Base-by-base conservation (phyloP, 2,329 filamentous ascomycete genomes). In the Alternaria consortialis region DNA sequence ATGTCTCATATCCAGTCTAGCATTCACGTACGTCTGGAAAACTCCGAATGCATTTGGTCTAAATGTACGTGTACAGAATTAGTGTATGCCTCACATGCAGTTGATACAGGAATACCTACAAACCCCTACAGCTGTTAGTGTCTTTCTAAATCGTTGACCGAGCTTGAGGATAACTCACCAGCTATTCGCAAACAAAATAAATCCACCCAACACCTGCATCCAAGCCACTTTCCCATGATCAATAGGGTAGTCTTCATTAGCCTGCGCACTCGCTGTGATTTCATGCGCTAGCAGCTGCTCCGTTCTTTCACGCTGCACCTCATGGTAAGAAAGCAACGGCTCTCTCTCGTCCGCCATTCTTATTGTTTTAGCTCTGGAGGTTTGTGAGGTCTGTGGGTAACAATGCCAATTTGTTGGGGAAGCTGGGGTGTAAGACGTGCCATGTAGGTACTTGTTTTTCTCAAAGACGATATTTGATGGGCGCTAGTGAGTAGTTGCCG, bases 181-280 rank as follows among this genome's bases (percentile, higher is more conserved):
- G 29, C 76, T 75, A 55, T 80, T 81, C 54, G 79, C 78, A 68
- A 81, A 81, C 7, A 82, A 55, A 42, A 80, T 78, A 67, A 81
- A 82, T 27, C 71, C 69, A n/a, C 77, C 77, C 12, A 80, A 48
- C 2, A 82, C 80, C 60, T 82, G 80, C 32, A 82, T 65, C 80
- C 80, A 82, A 15, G 80, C 80, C 40, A 63, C 70, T 13, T 75
- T 62, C 2, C 80, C 80, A 54, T 60, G 60, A 71, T 69, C 67
- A 40, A 76, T 31, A 2, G 58, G 58, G 25, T 66, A 66, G 34
- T 62, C 59, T 11, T 54, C 27, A 34, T 64, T 50, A 11, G 62
- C 55, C 39, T 62, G 62, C 27, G 60, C 56, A 29, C 46, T 59
- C 11, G 57, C 46, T 13, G 56, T 63, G 25, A 65, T 58, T 27